These are phyloP conservation scores for Huntiella omanensis DNA, from an alignment of 2,329 filamentous ascomycete genomes.

Conservation along the genomic window DNA sequence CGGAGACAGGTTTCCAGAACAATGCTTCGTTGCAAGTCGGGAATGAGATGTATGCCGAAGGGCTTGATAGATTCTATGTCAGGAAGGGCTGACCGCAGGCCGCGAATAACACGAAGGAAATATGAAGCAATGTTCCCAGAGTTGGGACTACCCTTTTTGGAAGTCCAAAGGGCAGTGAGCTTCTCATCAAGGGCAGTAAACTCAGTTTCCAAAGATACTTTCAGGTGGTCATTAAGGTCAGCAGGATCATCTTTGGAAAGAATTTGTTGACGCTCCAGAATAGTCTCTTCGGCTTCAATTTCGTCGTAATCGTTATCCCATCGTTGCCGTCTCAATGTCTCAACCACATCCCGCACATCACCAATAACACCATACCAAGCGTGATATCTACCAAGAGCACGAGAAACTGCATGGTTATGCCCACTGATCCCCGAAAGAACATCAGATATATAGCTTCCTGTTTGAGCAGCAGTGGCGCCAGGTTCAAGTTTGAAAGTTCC, in stretches of 20 bases:
- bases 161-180: conserved; percentile 30
- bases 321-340: conserved; percentile 44
- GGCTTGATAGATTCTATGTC: conserved; percentile 26
- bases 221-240: conserved; percentile 39
- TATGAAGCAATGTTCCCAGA: conserved; percentile 41
- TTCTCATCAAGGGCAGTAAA: conserved; percentile 40
- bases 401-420: conserved; percentile 45
- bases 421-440: conserved; percentile 56
- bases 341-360: conserved; percentile 42
- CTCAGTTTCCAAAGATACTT: conserved; percentile 34
- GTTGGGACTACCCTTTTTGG: conserved; percentile 26
- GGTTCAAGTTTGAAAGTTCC: conserved; percentile 41
- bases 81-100: conserved; percentile 50
- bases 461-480: conserved; percentile 25
- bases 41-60: conserved; percentile 43
- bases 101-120: conserved; percentile 53
- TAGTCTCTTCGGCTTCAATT: conserved; percentile 53
- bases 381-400: conserved; percentile 43
- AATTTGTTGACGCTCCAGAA: conserved; percentile 45
- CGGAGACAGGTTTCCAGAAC: conserved; percentile 31
- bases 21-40: conserved; percentile 44
- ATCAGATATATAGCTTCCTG: conserved; percentile 46
- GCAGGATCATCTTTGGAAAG: conserved; percentile 56
- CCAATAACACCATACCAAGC: conserved; percentile 59
- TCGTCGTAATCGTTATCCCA: conserved; percentile 63